phyloP scores from a whole-genome alignment of 805 yeast species.

The Ogataea trehalophila region DNA sequence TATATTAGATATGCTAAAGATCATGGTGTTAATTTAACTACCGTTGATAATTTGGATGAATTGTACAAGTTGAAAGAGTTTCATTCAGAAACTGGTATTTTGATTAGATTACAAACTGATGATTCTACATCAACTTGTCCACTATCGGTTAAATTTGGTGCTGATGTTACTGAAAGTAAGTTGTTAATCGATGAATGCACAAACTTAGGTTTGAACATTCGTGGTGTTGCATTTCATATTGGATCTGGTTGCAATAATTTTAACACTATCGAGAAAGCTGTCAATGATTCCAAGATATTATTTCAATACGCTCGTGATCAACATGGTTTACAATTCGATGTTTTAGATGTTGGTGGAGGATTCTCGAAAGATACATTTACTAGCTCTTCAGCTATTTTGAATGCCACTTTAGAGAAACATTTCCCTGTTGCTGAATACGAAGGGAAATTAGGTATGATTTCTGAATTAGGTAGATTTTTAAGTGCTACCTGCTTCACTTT shows the following conservation, averaged over 20 bases:
- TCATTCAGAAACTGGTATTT: constrained; percentile 66
- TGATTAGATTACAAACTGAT: constrained; percentile 83
- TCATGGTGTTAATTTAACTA: constrained; percentile 60
- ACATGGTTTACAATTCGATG: constrained; percentile 42
- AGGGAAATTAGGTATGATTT: constrained; percentile 49
- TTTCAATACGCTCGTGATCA: constrained; percentile 51
- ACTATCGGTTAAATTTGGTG: constrained; percentile 86
- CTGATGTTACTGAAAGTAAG: constrained; percentile 50
- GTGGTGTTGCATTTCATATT: constrained; percentile 91
- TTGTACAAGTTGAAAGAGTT: constrained; percentile 61
- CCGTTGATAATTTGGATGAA: constrained; percentile 88
- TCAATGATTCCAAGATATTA: constrained; percentile 60
- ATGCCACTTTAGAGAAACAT: constrained; percentile 45
- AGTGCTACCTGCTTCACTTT: constrained; percentile 82
- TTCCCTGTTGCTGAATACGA: constrained; percentile 46
- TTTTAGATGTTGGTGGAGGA: constrained; percentile 90
- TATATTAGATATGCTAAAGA: constrained; percentile 68
- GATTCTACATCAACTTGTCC: constrained; percentile 85
- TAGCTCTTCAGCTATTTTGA: constrained; percentile 53
- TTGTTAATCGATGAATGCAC: constrained; percentile 57
- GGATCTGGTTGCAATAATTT: constrained; percentile 90
- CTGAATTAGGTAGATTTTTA: constrained; percentile 93
- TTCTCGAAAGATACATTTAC: constrained; percentile 60
- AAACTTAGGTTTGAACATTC: constrained; percentile 56
- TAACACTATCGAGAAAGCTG: constrained; percentile 61